These are phyloP conservation scores for Nematocida minor DNA, from an alignment of 371 early-diverging fungal species.

Conservation along the genomic window DNA sequence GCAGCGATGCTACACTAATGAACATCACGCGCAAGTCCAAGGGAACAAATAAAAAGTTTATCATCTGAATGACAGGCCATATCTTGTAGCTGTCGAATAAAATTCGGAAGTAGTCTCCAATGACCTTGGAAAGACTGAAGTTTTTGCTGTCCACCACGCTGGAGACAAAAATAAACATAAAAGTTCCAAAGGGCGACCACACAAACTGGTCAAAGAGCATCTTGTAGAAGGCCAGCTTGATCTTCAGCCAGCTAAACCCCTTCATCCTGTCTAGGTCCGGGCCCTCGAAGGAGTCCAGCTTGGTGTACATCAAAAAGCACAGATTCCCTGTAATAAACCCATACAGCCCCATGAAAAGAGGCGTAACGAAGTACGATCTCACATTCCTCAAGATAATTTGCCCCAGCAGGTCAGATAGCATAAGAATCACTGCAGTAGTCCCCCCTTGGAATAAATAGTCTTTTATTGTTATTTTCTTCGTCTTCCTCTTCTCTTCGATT, in stretches of 20 bases:
- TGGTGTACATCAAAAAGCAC: slow-evolving; percentile 23
- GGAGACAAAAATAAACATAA: slow-evolving; percentile 4
- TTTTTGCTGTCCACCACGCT: neutral
- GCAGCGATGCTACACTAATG: neutral
- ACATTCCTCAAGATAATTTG: neutral
- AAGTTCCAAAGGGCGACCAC: slow-evolving; percentile 20
- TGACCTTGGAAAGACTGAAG: neutral
- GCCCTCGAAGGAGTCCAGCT: neutral
- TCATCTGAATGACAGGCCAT: slow-evolving; percentile 41
- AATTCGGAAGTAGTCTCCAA: neutral
- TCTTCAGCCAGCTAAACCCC: neutral
- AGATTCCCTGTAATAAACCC: slow-evolving; percentile 38
- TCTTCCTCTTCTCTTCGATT: slow-evolving; percentile 17
- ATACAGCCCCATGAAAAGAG: neutral
- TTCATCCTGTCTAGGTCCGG: neutral
- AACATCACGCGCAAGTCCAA: slow-evolving; percentile 8
- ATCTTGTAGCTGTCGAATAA: slow-evolving; percentile 25
- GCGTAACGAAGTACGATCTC: neutral
- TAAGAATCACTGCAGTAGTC: neutral
- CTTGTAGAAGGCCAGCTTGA: slow-evolving; percentile 20
- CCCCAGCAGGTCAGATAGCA: slow-evolving; percentile 4
- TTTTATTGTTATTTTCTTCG: neutral
- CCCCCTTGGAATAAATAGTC: slow-evolving; percentile 14
- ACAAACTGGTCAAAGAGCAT: slow-evolving; percentile 48
- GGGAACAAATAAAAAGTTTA: slow-evolving; percentile 44